Conservation (phyloP, 2,329 filamentous ascomycete genomes). For the Ploettnerulaceae sp. region DNA sequence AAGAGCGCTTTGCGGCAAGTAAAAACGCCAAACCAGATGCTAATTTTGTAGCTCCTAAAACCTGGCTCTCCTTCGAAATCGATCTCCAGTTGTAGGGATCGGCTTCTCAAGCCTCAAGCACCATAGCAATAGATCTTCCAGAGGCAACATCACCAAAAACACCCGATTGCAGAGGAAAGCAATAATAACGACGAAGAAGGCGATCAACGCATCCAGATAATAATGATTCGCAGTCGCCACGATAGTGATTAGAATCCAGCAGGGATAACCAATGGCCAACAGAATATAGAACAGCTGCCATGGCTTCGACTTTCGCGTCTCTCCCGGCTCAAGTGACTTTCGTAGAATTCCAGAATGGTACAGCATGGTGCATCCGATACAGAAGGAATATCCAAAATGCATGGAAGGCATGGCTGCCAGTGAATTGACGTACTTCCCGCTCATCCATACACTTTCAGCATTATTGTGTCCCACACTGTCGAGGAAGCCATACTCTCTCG, state of each 20-base stretch:
- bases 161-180: conserved; percentile 44
- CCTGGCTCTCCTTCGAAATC: conserved; percentile 14
- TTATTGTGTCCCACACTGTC: conserved; percentile 47
- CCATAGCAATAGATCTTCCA: conserved; percentile 46
- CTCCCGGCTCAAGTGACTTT: conserved; percentile 36
- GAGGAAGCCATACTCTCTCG: conserved; percentile 44
- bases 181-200: conserved; percentile 42
- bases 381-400: conserved; percentile 52
- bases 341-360: conserved; percentile 46
- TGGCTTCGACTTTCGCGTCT: conserved; percentile 38
- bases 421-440: conserved; percentile 46
- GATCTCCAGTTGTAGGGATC: conserved; percentile 43
- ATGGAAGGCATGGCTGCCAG: conserved; percentile 48
- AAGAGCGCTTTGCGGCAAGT: not conserved
- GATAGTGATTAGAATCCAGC: conserved; percentile 44
- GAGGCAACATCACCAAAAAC: conserved; percentile 45
- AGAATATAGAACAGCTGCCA: conserved; percentile 42
- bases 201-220: conserved; percentile 46
- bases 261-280: conserved; percentile 42
- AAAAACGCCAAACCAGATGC: conserved; percentile 11
- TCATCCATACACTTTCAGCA: conserved; percentile 46
- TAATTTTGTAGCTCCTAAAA: conserved; percentile 1
- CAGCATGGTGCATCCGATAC: conserved; percentile 47
- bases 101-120: conserved; percentile 46
- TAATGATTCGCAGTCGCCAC: conserved; percentile 53